phyloP scores from a whole-genome alignment of 495 filamentous ascomycete genomes.

The Podospora fimiseda region DNA sequence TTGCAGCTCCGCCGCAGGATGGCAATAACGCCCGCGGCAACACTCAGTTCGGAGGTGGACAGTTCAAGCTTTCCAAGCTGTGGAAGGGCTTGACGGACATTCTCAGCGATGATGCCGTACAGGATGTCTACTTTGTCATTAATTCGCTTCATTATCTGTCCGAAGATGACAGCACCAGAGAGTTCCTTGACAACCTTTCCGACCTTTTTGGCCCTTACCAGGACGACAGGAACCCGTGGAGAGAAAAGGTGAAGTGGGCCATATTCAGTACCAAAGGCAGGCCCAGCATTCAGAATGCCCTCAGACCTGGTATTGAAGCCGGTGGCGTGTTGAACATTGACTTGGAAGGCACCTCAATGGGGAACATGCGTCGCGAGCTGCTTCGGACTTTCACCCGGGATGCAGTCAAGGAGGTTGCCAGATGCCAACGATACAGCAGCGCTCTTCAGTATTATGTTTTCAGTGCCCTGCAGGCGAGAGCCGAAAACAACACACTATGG shows the following conservation, averaged over 20 bases:
- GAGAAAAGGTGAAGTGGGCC: neutral
- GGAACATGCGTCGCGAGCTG: conserved; percentile 6
- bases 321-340: conserved; percentile 1
- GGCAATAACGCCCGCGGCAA: neutral
- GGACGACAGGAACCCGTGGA: neutral
- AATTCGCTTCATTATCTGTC: conserved; percentile 11
- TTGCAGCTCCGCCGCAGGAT: conserved; percentile 3
- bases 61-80: conserved; percentile 9
- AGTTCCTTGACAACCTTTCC: conserved; percentile 3
- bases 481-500: conserved; percentile 12
- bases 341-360: conserved; percentile 7
- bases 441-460: conserved; percentile 14
- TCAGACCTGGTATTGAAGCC: neutral
- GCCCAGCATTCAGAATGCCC: neutral
- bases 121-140: conserved; percentile 13
- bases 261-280: neutral
- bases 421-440: neutral
- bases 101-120: conserved; percentile 2
- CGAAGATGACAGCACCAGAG: neutral
- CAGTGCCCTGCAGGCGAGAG: conserved; percentile 11
- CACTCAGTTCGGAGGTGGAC: neutral
- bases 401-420: conserved; percentile 6
- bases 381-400: conserved; percentile 9
- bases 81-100: conserved; percentile 13
- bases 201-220: neutral